Percentiles rank a stretch among this genome's conserved stretches.
These are phyloP conservation scores for Turritis glabra DNA, from an alignment of 345 rosid species.

Conservation along the genomic window DNA sequence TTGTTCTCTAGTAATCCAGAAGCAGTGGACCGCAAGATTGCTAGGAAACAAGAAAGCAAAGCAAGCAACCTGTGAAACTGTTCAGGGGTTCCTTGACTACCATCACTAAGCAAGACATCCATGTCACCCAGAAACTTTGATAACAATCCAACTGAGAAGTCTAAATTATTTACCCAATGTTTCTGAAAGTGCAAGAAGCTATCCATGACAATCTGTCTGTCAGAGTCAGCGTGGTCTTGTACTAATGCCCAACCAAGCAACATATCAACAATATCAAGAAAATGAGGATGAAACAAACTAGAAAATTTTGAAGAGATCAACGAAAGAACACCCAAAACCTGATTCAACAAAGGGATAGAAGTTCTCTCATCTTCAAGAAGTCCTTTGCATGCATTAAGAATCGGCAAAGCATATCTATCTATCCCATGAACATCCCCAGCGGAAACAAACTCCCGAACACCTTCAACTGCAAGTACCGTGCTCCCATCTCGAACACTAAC, in stretches of 20 bases:
- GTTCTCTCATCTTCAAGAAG: conserved; percentile 96
- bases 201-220: conserved; percentile 72
- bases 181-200: conserved; percentile 94
- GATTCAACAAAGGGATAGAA: conserved; percentile 68
- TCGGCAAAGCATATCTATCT: conserved; percentile 73
- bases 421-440: conserved; percentile 72
- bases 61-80: conserved; percentile 84
- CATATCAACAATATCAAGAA: conserved; percentile 83
- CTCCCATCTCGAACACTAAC: conserved; percentile 69
- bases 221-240: conserved; percentile 76
- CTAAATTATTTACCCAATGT: conserved; percentile 82
- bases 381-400: conserved; percentile 81
- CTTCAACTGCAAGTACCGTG: conserved; percentile 68
- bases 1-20: conserved; percentile 88
- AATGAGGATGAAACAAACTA: conserved; percentile 83
- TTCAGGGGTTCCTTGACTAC: conserved; percentile 62
- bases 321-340: conserved; percentile 62
- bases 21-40: conserved; percentile 84
- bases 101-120: conserved; percentile 84
- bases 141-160: conserved; percentile 78
- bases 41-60: conserved; percentile 86
- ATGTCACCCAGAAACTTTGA: conserved; percentile 82
- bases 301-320: conserved; percentile 73
- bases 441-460: conserved; percentile 72
- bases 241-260: conserved; percentile 96